Base-by-base conservation (phyloP, 805 yeast genomes). In the Kuraishia capsulata region DNA sequence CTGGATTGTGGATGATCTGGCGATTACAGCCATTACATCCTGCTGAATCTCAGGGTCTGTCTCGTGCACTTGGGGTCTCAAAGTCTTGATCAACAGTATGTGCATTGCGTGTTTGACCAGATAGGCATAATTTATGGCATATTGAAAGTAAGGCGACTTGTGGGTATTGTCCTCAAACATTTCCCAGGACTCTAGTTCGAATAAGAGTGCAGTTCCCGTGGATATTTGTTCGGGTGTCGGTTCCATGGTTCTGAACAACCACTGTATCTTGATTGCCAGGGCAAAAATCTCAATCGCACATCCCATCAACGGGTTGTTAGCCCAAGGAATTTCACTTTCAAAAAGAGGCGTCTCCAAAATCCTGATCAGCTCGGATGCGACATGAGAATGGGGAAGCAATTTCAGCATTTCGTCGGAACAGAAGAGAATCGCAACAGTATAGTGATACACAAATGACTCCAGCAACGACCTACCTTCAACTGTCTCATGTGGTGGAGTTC, bases 261-360 rank as follows among this genome's bases (percentile, higher is more conserved):
- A 41, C 6, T 41, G 36, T 2, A 41, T 30, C 34, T 41, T 33
- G 28, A 38, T 39, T n/a, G 39, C 37, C 21, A 14, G 26, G 30
- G 30, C 30, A 25, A 41, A 41, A 21, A 41, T 16, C 19, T 39
- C 39, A 5, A 41, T 21, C 19, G 37, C 37, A 14, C 38, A 40
- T 34, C 44, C 44, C 16, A 41, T 31, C 11, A 41, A 39, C 4
- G 44, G 44, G 28, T 41, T 41, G 39, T 41, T 39, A n/a, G 20
- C 39, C 42, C 42, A 39, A 11, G 20, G 23, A 8, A 38, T 34
- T 4, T 26, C 30, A 17, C 26, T 39, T 16, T 18, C n/a, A 36
- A 25, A 35, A 36, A 38, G 17, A 14, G 17, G 31, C 8, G 14
- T 6, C 31, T 28, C 14, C 17, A 14, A 13, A 9, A 13, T 5